Evolutionary conservation across 495 filamentous ascomycete species (phyloP).

Genomic region (Copromyces sp.): DNA sequence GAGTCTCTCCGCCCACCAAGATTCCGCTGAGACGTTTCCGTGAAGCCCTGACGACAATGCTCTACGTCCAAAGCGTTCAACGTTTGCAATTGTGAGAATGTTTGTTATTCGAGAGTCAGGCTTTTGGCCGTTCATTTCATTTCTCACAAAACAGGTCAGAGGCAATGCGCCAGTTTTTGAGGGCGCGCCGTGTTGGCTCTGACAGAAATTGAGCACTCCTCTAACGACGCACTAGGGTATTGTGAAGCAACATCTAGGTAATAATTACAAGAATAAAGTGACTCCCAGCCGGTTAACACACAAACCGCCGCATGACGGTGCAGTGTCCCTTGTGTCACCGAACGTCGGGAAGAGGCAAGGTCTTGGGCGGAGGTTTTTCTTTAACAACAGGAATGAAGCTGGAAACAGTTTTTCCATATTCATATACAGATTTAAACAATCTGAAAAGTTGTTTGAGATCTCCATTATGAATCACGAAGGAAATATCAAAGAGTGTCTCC

Average conservation of each 20-base stretch:
- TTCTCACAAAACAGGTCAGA: too few species aligned
- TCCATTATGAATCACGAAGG: accelerated
- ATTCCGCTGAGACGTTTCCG: not conserved
- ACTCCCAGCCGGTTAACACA: accelerated
- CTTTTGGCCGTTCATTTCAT: not conserved
- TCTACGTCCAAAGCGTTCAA: not conserved
- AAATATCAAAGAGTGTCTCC: not conserved
- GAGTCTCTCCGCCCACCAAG: not conserved
- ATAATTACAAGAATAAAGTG: not conserved
- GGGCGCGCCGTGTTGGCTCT: not conserved
- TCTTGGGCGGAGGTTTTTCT: not conserved
- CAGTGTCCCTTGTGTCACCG: not conserved
- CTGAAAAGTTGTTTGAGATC: not conserved
- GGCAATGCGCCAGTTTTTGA: too few species aligned
- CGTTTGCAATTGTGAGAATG: too few species aligned
- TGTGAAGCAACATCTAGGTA: not conserved
- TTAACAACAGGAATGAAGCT: not conserved
- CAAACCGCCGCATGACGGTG: not conserved
- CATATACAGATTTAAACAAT: too few species aligned
- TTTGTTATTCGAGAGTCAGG: not conserved
- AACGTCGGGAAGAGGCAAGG: not conserved
- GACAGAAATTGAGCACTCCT: not conserved
- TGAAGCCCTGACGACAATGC: not conserved
- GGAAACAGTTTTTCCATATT: accelerated
- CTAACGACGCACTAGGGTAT: not conserved